Evolutionary conservation across 768 basidiomycete genomes (phyloP).

Genomic region (Boletales sp.): DNA sequence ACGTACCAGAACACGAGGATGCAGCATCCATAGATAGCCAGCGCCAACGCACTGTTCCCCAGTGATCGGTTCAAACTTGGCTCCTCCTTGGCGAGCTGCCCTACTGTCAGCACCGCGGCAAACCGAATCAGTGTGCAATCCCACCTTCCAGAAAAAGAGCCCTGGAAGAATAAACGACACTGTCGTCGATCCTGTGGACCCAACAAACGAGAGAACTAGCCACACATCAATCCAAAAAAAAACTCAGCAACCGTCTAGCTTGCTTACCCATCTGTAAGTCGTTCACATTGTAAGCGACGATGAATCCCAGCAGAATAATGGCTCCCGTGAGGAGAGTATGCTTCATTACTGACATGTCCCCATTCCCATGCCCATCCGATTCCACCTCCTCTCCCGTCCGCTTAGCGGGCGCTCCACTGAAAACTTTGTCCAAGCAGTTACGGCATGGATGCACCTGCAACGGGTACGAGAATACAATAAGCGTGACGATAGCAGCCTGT

Average conservation of each 20-base stretch:
- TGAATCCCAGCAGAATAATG: conserved; percentile 64
- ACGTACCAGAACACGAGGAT: conserved; percentile 88
- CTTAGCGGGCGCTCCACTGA: conserved; percentile 43
- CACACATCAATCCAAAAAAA: conserved; percentile 10
- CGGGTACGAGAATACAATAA: conserved; percentile 92
- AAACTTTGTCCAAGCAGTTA: conserved; percentile 89
- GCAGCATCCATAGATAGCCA: conserved; percentile 71
- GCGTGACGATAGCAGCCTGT: conserved; percentile 85
- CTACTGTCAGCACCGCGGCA: conserved; percentile 5
- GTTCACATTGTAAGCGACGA: conserved; percentile 74
- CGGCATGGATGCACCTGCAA: conserved; percentile 93
- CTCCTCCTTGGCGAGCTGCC: conserved; percentile 68
- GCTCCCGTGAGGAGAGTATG: conserved; percentile 65
- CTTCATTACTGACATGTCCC: conserved; percentile 65
- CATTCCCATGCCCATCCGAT: conserved; percentile 51
- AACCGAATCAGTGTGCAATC: conserved; percentile 13
- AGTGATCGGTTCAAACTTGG: conserved; percentile 49
- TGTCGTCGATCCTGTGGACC: conserved; percentile 93
- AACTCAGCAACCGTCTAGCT: not conserved
- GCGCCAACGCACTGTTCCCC: conserved; percentile 56
- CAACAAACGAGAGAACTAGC: conserved; percentile 87
- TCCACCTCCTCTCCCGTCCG: conserved; percentile 42
- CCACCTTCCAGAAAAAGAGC: conserved; percentile 88
- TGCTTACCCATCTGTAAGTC: conserved; percentile 70
- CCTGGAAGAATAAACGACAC: conserved; percentile 96